These are phyloP conservation scores for Suillus brevipes DNA, from an alignment of 768 basidiomycete species.

Conservation along the genomic window DNA sequence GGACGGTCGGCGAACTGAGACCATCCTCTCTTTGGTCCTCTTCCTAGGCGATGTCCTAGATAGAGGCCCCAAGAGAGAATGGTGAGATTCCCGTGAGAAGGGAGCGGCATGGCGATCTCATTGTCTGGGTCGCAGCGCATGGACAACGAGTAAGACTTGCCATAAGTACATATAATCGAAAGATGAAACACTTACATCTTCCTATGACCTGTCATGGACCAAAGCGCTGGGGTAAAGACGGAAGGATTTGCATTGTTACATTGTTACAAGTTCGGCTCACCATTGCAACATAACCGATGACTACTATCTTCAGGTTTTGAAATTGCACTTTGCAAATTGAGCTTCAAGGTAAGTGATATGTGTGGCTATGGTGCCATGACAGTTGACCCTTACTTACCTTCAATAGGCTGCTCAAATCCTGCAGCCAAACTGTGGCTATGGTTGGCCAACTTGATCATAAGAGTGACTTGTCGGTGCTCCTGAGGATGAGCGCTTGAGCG, in stretches of 20 bases:
- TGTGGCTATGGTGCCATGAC: background rate
- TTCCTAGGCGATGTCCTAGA: too few species aligned
- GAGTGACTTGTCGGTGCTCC: background rate
- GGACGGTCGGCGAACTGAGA: slow-evolving; percentile 2
- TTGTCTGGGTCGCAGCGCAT: background rate
- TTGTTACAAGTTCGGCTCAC: background rate
- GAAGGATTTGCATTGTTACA: background rate
- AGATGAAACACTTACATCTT: background rate
- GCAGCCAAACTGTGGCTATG: too few species aligned
- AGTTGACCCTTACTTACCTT: background rate
- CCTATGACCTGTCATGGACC: background rate
- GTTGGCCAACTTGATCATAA: too few species aligned
- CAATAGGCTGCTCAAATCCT: too few species aligned
- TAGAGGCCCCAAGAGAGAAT: too few species aligned
- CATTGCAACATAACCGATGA: background rate
- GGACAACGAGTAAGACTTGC: background rate
- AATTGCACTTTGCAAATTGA: background rate
- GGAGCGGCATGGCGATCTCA: background rate
- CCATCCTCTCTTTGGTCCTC: too few species aligned
- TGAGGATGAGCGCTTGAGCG: background rate
- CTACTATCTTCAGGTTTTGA: background rate
- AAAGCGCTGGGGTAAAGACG: background rate
- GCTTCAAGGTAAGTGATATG: background rate
- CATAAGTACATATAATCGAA: too few species aligned
- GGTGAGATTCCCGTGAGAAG: background rate